Conservation (phyloP, 441 rosid genomes). For the Brassica hybrid region DNA sequence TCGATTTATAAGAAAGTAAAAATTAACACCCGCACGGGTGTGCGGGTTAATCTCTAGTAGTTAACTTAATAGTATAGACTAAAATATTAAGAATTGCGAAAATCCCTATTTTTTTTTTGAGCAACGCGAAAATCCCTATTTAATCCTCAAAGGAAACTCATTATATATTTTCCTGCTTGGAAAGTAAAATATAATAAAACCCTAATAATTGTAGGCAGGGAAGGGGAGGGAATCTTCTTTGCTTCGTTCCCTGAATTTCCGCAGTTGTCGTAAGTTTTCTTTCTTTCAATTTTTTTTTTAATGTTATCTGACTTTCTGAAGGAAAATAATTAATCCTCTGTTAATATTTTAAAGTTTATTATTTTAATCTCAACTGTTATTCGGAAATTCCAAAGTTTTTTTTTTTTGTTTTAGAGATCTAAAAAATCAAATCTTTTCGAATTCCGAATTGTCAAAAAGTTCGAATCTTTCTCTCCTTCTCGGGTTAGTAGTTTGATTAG, state of each 20-base stretch:
- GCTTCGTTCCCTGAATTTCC: background rate
- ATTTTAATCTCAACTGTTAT: background rate
- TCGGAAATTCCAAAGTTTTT: slow-evolving; percentile 1
- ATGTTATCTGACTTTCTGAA: background rate
- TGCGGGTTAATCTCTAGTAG: too few species aligned
- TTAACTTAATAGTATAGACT: background rate
- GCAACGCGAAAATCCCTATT: background rate
- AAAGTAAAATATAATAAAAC: background rate
- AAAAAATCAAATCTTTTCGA: background rate
- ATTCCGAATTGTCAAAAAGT: background rate
- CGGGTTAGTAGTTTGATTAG: background rate
- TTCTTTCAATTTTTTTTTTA: background rate
- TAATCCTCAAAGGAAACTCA: background rate
- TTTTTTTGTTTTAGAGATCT: background rate
- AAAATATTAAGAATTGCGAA: too few species aligned
- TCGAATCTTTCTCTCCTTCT: background rate
- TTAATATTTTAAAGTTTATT: background rate
- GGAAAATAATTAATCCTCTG: background rate
- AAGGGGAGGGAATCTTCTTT: background rate
- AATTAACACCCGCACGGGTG: too few species aligned
- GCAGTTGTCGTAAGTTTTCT: background rate
- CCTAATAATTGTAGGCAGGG: background rate
- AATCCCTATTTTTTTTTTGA: too few species aligned
- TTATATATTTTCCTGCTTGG: background rate
- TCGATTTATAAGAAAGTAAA: too few species aligned